Percentiles rank a stretch among this genome's conserved stretches.
These are phyloP conservation scores for Aspergillus novoparasiticus DNA, from an alignment of 2,329 filamentous ascomycete genomes.

Conservation along the genomic window DNA sequence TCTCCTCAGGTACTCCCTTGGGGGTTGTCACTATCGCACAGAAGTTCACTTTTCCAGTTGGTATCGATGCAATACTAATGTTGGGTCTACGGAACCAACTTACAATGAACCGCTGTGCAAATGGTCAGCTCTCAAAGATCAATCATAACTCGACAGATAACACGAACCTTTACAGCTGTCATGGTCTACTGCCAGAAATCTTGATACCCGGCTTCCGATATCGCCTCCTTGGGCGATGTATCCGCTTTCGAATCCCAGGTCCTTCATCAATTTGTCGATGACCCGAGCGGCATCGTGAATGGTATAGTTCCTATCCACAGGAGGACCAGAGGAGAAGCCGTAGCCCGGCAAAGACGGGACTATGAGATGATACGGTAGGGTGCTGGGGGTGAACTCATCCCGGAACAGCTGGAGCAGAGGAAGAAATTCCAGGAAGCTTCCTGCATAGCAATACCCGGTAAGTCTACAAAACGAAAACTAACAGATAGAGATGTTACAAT, in stretches of 20 bases:
- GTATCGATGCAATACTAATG: background rate
- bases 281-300: constrained; percentile 29
- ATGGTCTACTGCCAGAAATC: constrained; percentile 27
- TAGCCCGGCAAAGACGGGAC: constrained; percentile 36
- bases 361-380: constrained; percentile 34
- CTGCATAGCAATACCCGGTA: constrained; percentile 11
- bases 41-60: constrained; percentile 31
- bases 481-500: background rate
- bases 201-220: constrained; percentile 31
- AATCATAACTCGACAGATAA: background rate
- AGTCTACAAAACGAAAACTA: background rate
- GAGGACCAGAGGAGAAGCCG: constrained; percentile 33
- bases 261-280: constrained; percentile 33
- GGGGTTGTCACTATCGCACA: constrained; percentile 26
- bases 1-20: constrained; percentile 23
- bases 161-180: constrained; percentile 31
- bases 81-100: constrained; percentile 8
- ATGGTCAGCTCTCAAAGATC: constrained; percentile 1
- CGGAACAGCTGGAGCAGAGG: constrained; percentile 32
- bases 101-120: constrained; percentile 28
- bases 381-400: constrained; percentile 28
- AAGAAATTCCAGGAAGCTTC: constrained; percentile 37
- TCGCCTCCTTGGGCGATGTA: constrained; percentile 38
- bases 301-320: constrained; percentile 29
- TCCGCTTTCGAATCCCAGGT: constrained; percentile 31